Percentiles rank a stretch among this genome's conserved stretches.
Evolutionary conservation across 2,329 filamentous ascomycete species (phyloP).

Genomic region (Calonectria pseudoturangicola): DNA sequence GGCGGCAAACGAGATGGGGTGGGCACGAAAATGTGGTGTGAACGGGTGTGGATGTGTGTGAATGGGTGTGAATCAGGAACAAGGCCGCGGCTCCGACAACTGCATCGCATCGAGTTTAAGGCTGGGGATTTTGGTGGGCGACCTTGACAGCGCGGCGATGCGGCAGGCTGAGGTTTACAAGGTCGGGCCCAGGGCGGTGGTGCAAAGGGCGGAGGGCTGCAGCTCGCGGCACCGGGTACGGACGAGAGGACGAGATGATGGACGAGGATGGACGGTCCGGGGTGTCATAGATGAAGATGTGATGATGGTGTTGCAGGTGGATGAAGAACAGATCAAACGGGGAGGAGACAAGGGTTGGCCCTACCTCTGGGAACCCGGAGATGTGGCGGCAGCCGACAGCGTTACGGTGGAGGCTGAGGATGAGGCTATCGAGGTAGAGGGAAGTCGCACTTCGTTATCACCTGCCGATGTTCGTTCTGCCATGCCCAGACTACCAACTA

Average conservation of each 20-base stretch:
- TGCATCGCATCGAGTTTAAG: conserved; percentile 42
- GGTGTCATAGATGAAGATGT: conserved; percentile 15
- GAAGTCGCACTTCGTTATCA: conserved; percentile 75
- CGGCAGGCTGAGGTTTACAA: conserved; percentile 30
- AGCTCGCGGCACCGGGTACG: conserved; percentile 12
- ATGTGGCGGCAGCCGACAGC: conserved; percentile 43
- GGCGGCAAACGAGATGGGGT: conserved; percentile 25
- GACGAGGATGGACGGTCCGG: conserved; percentile 23
- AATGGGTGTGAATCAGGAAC: conserved; percentile 51
- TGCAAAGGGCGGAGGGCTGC: conserved; percentile 36
- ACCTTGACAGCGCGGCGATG: conserved; percentile 38
- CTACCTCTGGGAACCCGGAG: conserved; percentile 54
- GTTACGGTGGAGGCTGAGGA: conserved; percentile 43
- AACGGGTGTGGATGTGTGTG: conserved; percentile 42
- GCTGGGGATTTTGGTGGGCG: conserved; percentile 43
- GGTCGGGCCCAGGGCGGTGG: conserved; percentile 13
- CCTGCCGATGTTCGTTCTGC: conserved; percentile 77
- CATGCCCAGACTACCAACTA: conserved; percentile 73
- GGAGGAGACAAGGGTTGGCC: conserved; percentile 50
- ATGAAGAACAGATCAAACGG: conserved; percentile 41
- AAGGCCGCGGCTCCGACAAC: conserved; percentile 43
- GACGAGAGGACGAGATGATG: conserved; percentile 27
- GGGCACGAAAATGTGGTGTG: conserved; percentile 32
- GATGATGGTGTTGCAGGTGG: conserved; percentile 32
- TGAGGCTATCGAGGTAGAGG: conserved; percentile 62